Evolutionary conservation across 352 stramenopile genomes (phyloP), one percentile per base, ranked within the genome.

Genomic region (Globisporangium heterothallicum): DNA sequence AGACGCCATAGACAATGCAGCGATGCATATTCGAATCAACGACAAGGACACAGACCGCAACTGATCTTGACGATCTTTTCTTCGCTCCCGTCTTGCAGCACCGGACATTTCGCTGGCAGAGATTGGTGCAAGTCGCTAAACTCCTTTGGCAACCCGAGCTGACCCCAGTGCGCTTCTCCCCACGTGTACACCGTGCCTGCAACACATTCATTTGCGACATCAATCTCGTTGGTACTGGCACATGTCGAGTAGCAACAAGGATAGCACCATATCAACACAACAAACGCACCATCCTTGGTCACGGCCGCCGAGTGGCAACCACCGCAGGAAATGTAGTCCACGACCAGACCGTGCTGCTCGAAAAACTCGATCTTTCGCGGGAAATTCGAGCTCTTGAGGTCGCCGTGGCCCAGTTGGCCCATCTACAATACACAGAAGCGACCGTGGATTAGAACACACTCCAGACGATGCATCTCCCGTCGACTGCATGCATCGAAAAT

Each of bases 231-330:
- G n/a, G n/a, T n/a, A n/a, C n/a, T n/a, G n/a, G n/a, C n/a, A n/a
- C n/a, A n/a, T n/a, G n/a, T n/a, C n/a, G n/a, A n/a, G n/a, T n/a
- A 48, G 10, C 3, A 18, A 24, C 12, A 47, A 16, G 6, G 44
- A 46, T 2, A 18, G 16, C 22, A 18, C 30, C 5, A 46, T 14
- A 8, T 5, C 25, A 13, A 34, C 29, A 48, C 25, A 3, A 29
- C 6, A 21, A 7, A 46, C 61, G n/a, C 35, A 84, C 82, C 82
- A 32, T 88, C 67, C 21, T 66, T 70, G 14, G 82, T 75, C 45
- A 93, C 78, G 5, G 82, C 82, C 14, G 75, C 82, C 22, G 82
- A 90, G 63, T 93, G 82, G 62, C 82, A 93, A 5, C 82, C 82
- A 40, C 82, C 82, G 47, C 74, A 88, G 24, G 82, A 93, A 32